Percentiles rank a stretch among this genome's conserved stretches.
Evolutionary conservation across 2,329 filamentous ascomycete genomes (phyloP).

Genomic region (Cytospora paraplurivora): DNA sequence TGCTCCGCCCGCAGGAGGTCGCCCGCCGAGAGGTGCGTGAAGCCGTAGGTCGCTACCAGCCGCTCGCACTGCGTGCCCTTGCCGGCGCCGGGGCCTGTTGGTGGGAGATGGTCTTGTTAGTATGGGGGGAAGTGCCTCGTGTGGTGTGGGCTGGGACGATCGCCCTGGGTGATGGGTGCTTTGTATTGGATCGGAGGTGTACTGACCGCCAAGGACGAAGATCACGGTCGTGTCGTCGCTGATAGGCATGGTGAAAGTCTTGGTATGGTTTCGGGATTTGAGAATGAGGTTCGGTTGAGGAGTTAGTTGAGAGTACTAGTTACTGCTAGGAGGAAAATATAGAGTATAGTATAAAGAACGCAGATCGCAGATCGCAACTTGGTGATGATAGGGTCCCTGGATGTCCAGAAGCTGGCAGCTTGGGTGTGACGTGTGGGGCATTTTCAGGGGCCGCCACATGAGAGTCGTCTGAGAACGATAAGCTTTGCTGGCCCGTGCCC

Average conservation of each 20-base stretch:
- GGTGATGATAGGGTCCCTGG: conserved; percentile 12
- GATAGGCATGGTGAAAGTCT: conserved; percentile 28
- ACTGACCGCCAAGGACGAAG: conserved; percentile 29
- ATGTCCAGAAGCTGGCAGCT: conserved; percentile 17
- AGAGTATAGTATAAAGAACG: conserved; percentile 5
- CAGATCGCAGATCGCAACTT: conserved; percentile 6
- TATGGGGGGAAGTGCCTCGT: neutral
- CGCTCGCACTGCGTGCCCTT: conserved; percentile 95
- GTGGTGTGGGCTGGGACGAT: no score
- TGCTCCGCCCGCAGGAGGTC: conserved; percentile 95
- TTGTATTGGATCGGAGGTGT: neutral
- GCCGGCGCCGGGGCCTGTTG: conserved; percentile 78
- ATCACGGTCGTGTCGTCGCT: conserved; percentile 30
- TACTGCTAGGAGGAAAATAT: neutral
- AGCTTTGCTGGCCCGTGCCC: conserved; percentile 19
- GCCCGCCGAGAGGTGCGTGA: conserved; percentile 90
- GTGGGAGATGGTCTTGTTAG: neutral
- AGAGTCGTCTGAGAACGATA: conserved; percentile 18
- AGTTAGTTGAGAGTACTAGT: neutral
- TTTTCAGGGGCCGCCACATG: conserved; percentile 10
- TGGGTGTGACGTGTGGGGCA: conserved; percentile 23
- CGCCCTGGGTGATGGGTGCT: neutral
- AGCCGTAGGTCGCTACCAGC: conserved; percentile 84
- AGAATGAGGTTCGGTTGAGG: conserved; percentile 3
- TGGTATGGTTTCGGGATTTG: neutral